Percentiles rank a stretch among this genome's conserved stretches.
phyloP scores from a whole-genome alignment of 768 basidiomycete genomes.

The Phylloporus sp. region DNA sequence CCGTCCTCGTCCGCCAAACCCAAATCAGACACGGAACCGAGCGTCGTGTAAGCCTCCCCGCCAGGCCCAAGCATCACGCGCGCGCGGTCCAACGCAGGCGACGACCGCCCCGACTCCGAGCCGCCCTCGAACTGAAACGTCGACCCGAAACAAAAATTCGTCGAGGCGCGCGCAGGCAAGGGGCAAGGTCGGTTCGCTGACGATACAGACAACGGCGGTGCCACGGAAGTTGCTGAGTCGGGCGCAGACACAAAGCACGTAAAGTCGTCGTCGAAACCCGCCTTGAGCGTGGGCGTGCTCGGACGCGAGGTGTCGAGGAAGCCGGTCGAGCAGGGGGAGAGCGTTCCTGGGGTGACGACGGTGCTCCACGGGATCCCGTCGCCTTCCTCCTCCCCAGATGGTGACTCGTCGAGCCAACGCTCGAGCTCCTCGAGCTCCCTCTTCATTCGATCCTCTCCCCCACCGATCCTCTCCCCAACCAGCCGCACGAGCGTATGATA shows the following conservation, averaged over 20 bases:
- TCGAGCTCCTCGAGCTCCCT: constrained; percentile 56
- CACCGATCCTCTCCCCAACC: constrained; percentile 21
- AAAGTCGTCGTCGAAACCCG: constrained; percentile 79
- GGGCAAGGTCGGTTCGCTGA: too few species aligned
- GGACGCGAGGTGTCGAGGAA: constrained; percentile 18
- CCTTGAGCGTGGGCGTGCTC: constrained; percentile 36
- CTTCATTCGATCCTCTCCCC: constrained; percentile 39
- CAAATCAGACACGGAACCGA: constrained; percentile 59
- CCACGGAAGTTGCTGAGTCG: constrained; percentile 27
- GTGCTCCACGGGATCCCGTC: constrained; percentile 39
- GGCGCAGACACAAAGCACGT: constrained; percentile 65
- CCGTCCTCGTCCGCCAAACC: constrained; percentile 34
- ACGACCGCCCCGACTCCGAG: too few species aligned
- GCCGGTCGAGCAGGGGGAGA: constrained; percentile 23
- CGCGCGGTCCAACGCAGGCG: too few species aligned
- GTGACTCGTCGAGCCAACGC: constrained; percentile 51
- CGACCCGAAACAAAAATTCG: too few species aligned
- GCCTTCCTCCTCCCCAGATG: constrained; percentile 14
- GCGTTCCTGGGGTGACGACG: constrained; percentile 27
- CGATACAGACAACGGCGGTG: too few species aligned
- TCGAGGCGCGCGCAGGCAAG: too few species aligned
- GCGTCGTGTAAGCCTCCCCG: constrained; percentile 41
- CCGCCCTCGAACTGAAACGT: too few species aligned
- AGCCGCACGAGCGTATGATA: constrained; percentile 22
- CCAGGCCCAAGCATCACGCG: constrained; percentile 18